Evolutionary conservation across 2,329 filamentous ascomycete genomes (phyloP).

Genomic region (Arthrobotrys megalospora): DNA sequence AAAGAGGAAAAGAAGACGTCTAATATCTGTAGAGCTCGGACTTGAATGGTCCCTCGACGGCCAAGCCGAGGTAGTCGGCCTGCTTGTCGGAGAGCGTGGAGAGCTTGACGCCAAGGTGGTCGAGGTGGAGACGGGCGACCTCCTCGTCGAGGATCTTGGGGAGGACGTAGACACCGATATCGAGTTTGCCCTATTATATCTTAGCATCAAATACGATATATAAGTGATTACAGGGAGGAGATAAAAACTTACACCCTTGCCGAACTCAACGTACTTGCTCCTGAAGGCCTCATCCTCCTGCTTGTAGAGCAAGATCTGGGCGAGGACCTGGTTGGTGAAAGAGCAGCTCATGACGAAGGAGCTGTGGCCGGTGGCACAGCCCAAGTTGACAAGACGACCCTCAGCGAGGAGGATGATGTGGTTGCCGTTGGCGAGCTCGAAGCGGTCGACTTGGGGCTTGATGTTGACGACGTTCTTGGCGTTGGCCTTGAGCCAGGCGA

Average conservation of each 20-base stretch:
- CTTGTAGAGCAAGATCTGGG: constrained; percentile 99
- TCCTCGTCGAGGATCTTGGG: constrained; percentile 99
- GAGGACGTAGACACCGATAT: constrained; percentile 92
- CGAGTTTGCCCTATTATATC: constrained; percentile 78
- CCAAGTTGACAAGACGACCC: constrained; percentile 98
- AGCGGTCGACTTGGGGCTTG: constrained; percentile 99
- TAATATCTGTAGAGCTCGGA: constrained; percentile 86
- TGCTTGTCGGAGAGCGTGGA: constrained; percentile 86
- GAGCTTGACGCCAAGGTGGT: constrained; percentile 88
- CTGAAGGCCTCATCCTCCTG: constrained; percentile 86
- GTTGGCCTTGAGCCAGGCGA: constrained; percentile 91
- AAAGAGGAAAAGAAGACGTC: constrained; percentile 64
- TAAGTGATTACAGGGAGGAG: neutral
- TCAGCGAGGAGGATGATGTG: constrained; percentile 99
- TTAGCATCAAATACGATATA: constrained; percentile 6
- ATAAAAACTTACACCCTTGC: constrained; percentile 72
- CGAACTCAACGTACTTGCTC: constrained; percentile 96
- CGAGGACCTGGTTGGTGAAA: constrained; percentile 99
- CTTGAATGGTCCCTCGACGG: constrained; percentile 94
- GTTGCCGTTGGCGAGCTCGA: constrained; percentile 90
- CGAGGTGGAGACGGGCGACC: constrained; percentile 93
- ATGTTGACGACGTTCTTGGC: constrained; percentile 95
- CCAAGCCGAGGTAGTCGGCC: constrained; percentile 93
- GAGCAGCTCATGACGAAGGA: constrained; percentile 99
- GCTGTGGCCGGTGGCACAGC: constrained; percentile 98